phyloP scores from a whole-genome alignment of 1,284 basidiomycete genomes.

The Ceratobasidium sp. region DNA sequence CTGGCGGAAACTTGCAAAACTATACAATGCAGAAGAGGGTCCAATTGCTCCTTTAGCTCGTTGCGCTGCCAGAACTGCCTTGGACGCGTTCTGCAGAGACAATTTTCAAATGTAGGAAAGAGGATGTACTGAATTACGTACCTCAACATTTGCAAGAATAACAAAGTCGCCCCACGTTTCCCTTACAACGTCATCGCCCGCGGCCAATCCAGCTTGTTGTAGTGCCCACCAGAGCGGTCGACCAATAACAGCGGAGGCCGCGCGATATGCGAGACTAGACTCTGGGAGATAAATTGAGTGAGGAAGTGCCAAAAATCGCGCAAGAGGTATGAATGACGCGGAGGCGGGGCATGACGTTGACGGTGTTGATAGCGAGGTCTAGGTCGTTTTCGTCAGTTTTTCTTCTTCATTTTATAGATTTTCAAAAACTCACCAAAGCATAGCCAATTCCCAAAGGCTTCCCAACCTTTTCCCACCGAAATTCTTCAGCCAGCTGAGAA shows the following conservation, averaged over 20 bases:
- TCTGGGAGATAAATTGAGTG: constrained; percentile 73
- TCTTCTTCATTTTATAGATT: background rate
- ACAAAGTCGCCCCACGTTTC: constrained; percentile 78
- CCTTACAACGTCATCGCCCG: constrained; percentile 65
- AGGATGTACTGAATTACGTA: constrained; percentile 37
- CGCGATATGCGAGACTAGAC: constrained; percentile 66
- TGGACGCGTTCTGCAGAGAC: constrained; percentile 59
- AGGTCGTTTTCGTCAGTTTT: background rate
- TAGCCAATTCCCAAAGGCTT: constrained; percentile 83
- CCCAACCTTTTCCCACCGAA: constrained; percentile 73
- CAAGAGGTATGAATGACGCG: constrained; percentile 59
- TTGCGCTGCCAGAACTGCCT: constrained; percentile 63
- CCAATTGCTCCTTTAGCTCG: constrained; percentile 57
- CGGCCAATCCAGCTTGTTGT: constrained; percentile 75
- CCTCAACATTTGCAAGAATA: constrained; percentile 67
- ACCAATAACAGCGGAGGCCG: constrained; percentile 74
- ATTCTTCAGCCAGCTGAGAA: constrained; percentile 62
- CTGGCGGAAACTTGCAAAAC: constrained; percentile 64
- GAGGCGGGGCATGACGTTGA: constrained; percentile 45
- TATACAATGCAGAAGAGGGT: constrained; percentile 71
- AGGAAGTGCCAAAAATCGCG: constrained; percentile 64
- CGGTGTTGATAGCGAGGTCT: constrained; percentile 56
- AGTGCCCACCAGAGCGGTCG: constrained; percentile 88
- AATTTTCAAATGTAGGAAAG: background rate
- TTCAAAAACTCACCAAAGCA: constrained; percentile 71